Conservation (phyloP, 208 protist genomes). For the Cochliopodium minus region DNA sequence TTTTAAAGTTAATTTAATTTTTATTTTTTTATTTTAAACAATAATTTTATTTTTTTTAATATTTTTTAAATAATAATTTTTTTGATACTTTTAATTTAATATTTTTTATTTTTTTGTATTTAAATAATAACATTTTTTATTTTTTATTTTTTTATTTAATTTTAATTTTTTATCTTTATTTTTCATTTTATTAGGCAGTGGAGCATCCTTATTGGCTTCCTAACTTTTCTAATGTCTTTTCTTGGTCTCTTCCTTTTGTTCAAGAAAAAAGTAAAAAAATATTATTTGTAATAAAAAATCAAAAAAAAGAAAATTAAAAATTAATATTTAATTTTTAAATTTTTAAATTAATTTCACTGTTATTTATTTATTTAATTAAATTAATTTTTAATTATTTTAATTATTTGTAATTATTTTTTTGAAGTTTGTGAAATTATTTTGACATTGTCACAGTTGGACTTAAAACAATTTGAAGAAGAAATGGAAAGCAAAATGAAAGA, state of each 20-base stretch:
- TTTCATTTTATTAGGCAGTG: too few relatives aligned
- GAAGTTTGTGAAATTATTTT: neutral
- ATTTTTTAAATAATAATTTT: too few relatives aligned
- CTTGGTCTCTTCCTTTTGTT: slow-evolving; percentile 69
- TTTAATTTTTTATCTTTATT: too few relatives aligned
- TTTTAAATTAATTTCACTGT: neutral
- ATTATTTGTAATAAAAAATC: slow-evolving; percentile 16
- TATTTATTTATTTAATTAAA: neutral
- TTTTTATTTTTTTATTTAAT: neutral
- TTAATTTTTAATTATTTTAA: too few relatives aligned
- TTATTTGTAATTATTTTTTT: too few relatives aligned
- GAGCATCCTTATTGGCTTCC: slow-evolving; percentile 73
- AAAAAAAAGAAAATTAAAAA: slow-evolving; percentile 12
- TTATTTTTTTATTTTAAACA: too few relatives aligned
- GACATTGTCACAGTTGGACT: neutral
- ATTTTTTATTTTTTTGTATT: neutral
- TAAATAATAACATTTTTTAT: neutral
- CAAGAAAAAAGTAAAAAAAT: slow-evolving; percentile 51
- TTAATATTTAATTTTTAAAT: neutral
- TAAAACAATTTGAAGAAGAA: neutral
- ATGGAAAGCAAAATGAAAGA: too few relatives aligned
- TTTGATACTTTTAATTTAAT: too few relatives aligned
- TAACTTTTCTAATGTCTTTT: slow-evolving; percentile 79
- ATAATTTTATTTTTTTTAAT: too few relatives aligned
- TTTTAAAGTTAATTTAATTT: neutral